phyloP scores from a whole-genome alignment of 306 rosid genomes.

The Benincasa hispida region DNA sequence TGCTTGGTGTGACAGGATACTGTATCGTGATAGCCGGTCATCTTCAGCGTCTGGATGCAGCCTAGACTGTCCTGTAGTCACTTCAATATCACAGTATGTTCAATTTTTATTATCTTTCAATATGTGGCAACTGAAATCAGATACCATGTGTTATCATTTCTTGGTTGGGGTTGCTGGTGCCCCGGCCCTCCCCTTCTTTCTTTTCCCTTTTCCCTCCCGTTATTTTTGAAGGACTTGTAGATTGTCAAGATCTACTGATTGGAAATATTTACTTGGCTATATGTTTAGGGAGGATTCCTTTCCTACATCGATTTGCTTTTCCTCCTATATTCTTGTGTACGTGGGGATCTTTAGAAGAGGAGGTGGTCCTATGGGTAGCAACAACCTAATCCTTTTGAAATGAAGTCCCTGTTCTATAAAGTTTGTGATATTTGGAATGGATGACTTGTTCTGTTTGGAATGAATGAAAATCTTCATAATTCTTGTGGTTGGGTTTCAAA shows the following conservation, averaged over 20 bases:
- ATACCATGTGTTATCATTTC: background rate
- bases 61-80: conserved; percentile 68
- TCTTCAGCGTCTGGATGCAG: conserved; percentile 50
- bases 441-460: background rate
- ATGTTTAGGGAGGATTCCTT: background rate
- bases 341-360: background rate
- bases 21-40: conserved; percentile 78
- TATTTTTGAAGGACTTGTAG: background rate
- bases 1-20: conserved; percentile 98
- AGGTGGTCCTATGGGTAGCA: background rate
- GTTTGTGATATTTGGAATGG: background rate
- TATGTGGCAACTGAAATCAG: background rate
- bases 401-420: background rate
- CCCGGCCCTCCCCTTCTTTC: background rate
- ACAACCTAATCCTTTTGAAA: background rate
- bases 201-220: too few species aligned
- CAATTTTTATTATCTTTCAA: conserved; percentile 8
- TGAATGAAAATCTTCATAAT: background rate
- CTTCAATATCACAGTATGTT: conserved; percentile 58
- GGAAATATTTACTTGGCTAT: background rate
- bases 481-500: background rate
- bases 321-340: background rate
- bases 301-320: background rate
- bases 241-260: background rate
- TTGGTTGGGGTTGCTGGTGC: background rate